Percentiles rank a stretch among this genome's conserved stretches.
Evolutionary conservation across 2,329 filamentous ascomycete species (phyloP).

Genomic region (Aspergillus thermomutatus): DNA sequence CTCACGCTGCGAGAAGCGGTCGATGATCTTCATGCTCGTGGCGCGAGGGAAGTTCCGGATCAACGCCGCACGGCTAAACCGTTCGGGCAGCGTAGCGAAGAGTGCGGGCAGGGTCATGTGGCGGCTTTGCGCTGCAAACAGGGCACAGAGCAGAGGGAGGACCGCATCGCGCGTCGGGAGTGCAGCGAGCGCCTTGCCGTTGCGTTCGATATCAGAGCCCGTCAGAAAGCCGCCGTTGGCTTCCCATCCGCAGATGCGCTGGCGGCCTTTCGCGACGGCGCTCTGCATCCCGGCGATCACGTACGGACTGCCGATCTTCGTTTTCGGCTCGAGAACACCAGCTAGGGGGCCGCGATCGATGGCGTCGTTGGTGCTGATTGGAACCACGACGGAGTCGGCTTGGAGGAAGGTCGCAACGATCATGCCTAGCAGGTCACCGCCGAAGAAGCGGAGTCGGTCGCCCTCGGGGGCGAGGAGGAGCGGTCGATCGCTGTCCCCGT

Average conservation of each 20-base stretch:
- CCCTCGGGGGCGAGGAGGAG: conserved; percentile 27
- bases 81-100: conserved; percentile 26
- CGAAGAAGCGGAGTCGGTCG: conserved; percentile 29
- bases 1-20: conserved; percentile 25
- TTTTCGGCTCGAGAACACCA: conserved; percentile 26
- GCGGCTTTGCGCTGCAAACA: conserved; percentile 26
- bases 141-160: conserved; percentile 27
- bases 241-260: conserved; percentile 31
- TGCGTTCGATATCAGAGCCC: conserved; percentile 25
- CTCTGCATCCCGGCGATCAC: conserved; percentile 33
- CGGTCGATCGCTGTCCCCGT: conserved; percentile 34
- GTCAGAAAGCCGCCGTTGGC: conserved; percentile 35
- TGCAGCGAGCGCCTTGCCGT: conserved; percentile 25
- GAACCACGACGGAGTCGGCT: conserved; percentile 30
- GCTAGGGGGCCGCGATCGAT: conserved; percentile 30
- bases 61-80: conserved; percentile 28
- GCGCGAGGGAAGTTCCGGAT: conserved; percentile 31
- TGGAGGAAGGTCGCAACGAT: conserved; percentile 29
- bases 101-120: conserved; percentile 23
- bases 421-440: conserved; percentile 33
- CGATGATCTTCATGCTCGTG: conserved; percentile 29
- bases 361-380: conserved; percentile 33
- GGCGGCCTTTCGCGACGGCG: conserved; percentile 25
- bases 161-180: conserved; percentile 32
- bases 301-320: conserved; percentile 34